Base-by-base conservation (phyloP, 768 basidiomycete genomes). In the Phanerochaete sordida region DNA sequence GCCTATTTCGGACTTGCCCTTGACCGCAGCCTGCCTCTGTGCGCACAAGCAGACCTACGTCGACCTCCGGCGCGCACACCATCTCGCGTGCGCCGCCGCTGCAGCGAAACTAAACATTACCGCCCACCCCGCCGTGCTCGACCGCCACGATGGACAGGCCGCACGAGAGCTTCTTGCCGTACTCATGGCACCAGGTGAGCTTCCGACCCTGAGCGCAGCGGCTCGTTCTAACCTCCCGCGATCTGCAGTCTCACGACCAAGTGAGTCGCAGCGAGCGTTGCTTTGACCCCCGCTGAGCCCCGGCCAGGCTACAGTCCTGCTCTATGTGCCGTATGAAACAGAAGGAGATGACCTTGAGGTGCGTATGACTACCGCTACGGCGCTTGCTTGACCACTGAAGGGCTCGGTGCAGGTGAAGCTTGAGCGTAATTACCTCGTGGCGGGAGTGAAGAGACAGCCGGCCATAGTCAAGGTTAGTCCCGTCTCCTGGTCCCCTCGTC, bases 181-280 rank as follows among this genome's bases (percentile, higher is more conserved):
- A 93, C 67, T 90, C 91, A 64, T 93, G 91, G 91, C 91, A 93
- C 73, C 91, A 93, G 84, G 91, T 91, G 68, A 62, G 81, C 72
- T 53, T 19, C 30, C 56, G 7, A 8, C 46, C 59, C 19, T 53
- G 31, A 46, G 51, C 16, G 52, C 7, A 19, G 30, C 30, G 7
- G 45, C 27, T 57, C 35, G 44, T 45, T 48, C n/a, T 33, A 58
- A 57, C 56, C 48, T 43, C 43, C 64, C 39, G 28, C 26, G 43
- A 8, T 24, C 45, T 23, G 48, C 62, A 93, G 91, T 91, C 91
- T 63, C 91, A 93, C 81, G 91, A 93, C 80, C 91, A 93, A 84
- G 91, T 86, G 77, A 63, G 62, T 66, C 44, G 6, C 30, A 48
- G 33, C 52, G 44, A 37, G n/a, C 31, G 44, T 21, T 26, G 60